Evolutionary conservation across 768 basidiomycete species (phyloP), one percentile per base, ranked within the genome.

Genomic region (Pleurotus citrinopileatus): DNA sequence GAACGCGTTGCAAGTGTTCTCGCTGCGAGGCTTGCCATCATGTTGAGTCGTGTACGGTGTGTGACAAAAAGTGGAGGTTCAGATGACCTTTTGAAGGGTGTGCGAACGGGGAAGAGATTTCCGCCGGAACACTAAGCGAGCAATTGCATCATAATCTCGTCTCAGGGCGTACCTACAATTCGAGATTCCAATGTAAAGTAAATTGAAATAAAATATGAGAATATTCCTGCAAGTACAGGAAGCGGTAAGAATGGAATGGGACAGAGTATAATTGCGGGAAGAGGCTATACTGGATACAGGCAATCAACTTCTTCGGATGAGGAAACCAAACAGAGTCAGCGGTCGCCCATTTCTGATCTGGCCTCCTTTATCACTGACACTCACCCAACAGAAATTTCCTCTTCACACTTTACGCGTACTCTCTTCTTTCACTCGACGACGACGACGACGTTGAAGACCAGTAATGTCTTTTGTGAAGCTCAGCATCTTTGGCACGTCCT

Each of bases 401-500:
- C 48, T 26, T n/a, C 29, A 34, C n/a, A 26, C 15, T 26, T 28
- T 44, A 13, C 42, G 25, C 25, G 20, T 44, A n/a, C n/a, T n/a
- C n/a, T n/a, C n/a, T n/a, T n/a, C n/a, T n/a, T n/a, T n/a, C n/a
- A n/a, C n/a, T n/a, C n/a, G n/a, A n/a, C n/a, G n/a, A n/a, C n/a
- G n/a, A n/a, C n/a, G n/a, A n/a, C n/a, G n/a, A n/a, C n/a, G n/a
- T 25, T 25, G 25, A 29, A 26, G 15, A 6, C 19, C n/a, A n/a
- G n/a, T 19, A 52, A 92, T 94, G 91, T 94, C 91, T 52, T 97
- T 97, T 62, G 94, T 98, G 65, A 98, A 98, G 75, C 91, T 98
- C 65, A 91, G 87, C 73, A 98, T 98, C 74, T 98, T 98, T 63
- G 95, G 94, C 43, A 99, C 96, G 59, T 97, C 95, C 52, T 95